Evolutionary conservation across 2,329 filamentous ascomycete genomes (phyloP), one percentile per base, ranked within the genome.

Genomic region (Neofusicoccum sp.): DNA sequence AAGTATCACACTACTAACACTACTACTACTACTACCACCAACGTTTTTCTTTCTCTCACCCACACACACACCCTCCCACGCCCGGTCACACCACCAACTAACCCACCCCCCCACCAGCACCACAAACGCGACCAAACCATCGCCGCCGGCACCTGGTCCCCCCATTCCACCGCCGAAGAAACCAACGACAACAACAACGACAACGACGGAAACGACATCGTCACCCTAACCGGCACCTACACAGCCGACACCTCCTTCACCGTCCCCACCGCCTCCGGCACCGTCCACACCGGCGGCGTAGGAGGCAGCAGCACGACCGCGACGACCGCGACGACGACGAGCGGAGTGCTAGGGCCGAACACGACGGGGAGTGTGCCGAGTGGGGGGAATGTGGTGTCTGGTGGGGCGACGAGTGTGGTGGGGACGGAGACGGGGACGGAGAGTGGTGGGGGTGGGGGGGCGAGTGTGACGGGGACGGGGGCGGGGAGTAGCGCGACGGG

Each of bases 281-380:
- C 39, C n/a, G 54, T 58, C 14, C 54, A 58, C 29, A 58, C 54
- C 1, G 54, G 54, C 11, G 54, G 54, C 54, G n/a, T 58, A 6
- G 39, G 54, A 5, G 54, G 54, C n/a, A n/a, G 39, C 39, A 43
- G 8, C 16, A 28, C 43, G 43, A 28, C 43, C 43, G 11, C 37
- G 4, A 7, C 37, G 9, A 12, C 41, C 16, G 14, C 37, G 39
- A 44, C 52, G 31, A 47, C 54, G 31, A 58, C 54, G 29, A 36
- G 12, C 4, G 54, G 54, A 8, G 54, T 58, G 41, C 29, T 58
- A n/a, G 54, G 54, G 8, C 54, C 41, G 41, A 58, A 58, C 12
- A 58, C 54, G 5, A 58, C 41, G 29, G 54, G 54, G n/a, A 58
- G 39, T n/a, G 54, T 31, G 54, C 54, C 54, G n/a, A 58, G 39